phyloP scores from a whole-genome alignment of 139 green algal genomes.

The Chlorella vulgaris region DNA sequence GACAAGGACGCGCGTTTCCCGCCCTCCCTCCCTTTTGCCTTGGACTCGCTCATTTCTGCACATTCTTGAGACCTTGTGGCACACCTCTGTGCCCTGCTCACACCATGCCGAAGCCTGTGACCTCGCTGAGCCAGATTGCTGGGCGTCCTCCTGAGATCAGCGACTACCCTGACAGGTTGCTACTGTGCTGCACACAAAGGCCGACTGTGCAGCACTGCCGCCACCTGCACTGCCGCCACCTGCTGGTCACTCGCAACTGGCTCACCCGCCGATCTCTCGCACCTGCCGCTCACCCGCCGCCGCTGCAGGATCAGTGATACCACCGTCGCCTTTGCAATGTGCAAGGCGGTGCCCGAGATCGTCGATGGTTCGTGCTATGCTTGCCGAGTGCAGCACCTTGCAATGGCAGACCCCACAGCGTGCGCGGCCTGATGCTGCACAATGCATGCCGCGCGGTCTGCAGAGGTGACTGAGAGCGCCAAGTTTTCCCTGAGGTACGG shows the following conservation, averaged over 20 bases:
- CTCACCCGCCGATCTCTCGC: no score
- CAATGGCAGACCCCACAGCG: not conserved
- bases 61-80: no score
- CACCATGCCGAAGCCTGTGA: conserved; percentile 21
- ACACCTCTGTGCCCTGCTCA: not conserved
- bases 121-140: not conserved
- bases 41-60: no score
- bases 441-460: not conserved
- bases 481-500: conserved; percentile 27
- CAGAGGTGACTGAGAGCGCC: conserved; percentile 30
- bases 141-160: conserved; percentile 10
- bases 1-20: no score
- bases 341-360: conserved; percentile 36
- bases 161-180: conserved; percentile 3
- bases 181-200: not conserved
- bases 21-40: no score
- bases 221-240: no score
- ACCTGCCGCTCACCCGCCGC: not conserved
- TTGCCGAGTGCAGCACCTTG: not conserved
- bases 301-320: conserved; percentile 15
- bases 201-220: no score
- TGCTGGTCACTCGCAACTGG: no score
- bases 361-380: conserved; percentile 15
- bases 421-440: no score
- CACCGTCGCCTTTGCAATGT: conserved; percentile 41